Conservation (phyloP, 1,284 basidiomycete species). For the Marasmius fiardii region DNA sequence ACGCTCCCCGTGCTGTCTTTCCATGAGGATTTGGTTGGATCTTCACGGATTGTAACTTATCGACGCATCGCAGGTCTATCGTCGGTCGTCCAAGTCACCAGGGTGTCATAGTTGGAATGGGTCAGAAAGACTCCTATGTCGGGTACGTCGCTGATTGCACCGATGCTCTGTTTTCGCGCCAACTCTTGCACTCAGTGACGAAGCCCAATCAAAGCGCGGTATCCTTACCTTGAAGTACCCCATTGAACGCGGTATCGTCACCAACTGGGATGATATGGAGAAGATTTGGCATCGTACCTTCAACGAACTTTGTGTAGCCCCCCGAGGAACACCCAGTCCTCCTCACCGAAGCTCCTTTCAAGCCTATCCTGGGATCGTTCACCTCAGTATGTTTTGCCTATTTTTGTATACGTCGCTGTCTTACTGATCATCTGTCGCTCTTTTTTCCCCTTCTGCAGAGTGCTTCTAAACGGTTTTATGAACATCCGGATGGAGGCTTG, state of each 20-base stretch:
- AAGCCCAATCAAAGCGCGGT: conserved; percentile 91
- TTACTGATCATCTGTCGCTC: background rate
- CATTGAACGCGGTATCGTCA: too few relatives aligned
- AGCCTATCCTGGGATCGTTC: conserved; percentile 50
- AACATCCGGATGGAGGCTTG: too few relatives aligned
- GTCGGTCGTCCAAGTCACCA: conserved; percentile 86
- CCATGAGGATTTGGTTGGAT: conserved; percentile 38
- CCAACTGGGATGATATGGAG: too few relatives aligned
- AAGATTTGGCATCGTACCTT: too few relatives aligned
- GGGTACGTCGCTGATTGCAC: conserved; percentile 42
- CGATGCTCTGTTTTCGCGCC: background rate
- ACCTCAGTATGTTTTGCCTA: conserved; percentile 12
- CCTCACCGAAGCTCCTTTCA: conserved; percentile 84
- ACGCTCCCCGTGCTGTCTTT: conserved; percentile 76
- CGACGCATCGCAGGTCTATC: conserved; percentile 60
- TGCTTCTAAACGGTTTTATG: conserved; percentile 11
- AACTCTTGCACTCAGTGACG: conserved; percentile 51
- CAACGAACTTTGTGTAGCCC: conserved; percentile 76
- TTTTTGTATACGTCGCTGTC: too few relatives aligned
- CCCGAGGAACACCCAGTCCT: conserved; percentile 89
- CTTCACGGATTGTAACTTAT: background rate
- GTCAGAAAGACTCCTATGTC: conserved; percentile 80
- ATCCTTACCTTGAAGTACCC: too few relatives aligned
- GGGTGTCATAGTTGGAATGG: conserved; percentile 85
- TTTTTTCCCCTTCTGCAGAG: conserved; percentile 1